Evolutionary conservation across 306 rosid species (phyloP).

Genomic region (Prunus padus): DNA sequence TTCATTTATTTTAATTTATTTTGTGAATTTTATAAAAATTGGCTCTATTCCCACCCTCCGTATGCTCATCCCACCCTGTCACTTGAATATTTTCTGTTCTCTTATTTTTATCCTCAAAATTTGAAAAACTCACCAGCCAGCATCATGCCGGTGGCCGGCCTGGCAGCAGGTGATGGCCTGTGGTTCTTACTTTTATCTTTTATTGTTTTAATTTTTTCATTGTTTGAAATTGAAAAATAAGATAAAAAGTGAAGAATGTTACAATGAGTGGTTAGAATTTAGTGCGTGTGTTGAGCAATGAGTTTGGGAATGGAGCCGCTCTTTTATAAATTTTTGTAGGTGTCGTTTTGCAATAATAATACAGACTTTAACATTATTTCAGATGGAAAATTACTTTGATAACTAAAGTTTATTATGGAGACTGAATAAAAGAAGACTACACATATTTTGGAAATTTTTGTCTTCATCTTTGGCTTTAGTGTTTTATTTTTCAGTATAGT

Average conservation of each 20-base stretch:
- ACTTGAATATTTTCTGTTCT: background rate
- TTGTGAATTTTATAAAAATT: background rate
- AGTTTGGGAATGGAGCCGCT: background rate
- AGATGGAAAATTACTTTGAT: background rate
- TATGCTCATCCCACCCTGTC: background rate
- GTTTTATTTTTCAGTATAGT: background rate
- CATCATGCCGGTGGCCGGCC: background rate
- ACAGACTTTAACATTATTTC: background rate
- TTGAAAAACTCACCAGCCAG: background rate
- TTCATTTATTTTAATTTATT: background rate
- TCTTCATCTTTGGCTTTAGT: background rate
- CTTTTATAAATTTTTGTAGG: background rate
- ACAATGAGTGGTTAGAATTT: background rate
- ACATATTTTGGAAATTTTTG: background rate
- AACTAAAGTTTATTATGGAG: background rate
- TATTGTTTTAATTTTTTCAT: background rate
- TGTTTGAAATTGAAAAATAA: background rate
- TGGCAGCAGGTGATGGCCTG: background rate
- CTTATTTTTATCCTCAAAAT: background rate
- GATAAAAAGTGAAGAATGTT: background rate
- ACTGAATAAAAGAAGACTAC: background rate
- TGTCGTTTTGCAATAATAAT: background rate
- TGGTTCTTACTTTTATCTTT: background rate
- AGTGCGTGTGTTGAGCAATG: background rate
- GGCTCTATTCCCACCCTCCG: background rate